Evolutionary conservation across 306 rosid species (phyloP), one percentile per base, ranked within the genome.

Genomic region (Malus orientalis): DNA sequence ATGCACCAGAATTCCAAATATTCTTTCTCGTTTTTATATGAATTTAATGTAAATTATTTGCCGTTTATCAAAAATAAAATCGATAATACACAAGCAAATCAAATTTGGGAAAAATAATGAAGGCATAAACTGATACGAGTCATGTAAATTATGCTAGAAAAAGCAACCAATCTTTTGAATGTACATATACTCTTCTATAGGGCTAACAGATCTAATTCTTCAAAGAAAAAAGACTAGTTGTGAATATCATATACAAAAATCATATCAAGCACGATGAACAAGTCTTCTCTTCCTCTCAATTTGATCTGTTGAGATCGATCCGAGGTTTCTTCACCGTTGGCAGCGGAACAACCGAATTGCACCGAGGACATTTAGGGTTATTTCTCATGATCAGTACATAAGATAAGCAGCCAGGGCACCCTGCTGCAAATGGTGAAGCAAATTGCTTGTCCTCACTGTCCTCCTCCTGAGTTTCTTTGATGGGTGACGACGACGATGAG

Each of bases 341-440:
- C 78, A 92, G 70, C 4, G 96, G 93, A 67, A 96, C 91, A 76
- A 86, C 45, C 4, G 97, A 80, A 64, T 84, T 88, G 81, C 99
- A 96, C 83, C 99, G 82, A 9, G 99, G 99, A 65, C 99, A 96
- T 80, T 82, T 88, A 0, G 98, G 99, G 79, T 96, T 89, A 67
- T 85, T 92, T 87, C 90, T 92, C 91, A 87, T 89, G 13, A 92
- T 89, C 88, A 96, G 77, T 0, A 96, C 98, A 80, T 96, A 96
- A 0, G 99, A 92, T 29, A 96, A 77, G 81, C 99, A 96, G 3
- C 97, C 93, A 65, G 98, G 97, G 71, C 99, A 96, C 18, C 97
- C 99, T 22, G 88, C 96, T n/a, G 98, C 98, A 71, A 92, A 75
- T 6, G 98, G 96, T 2, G 98, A 85, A 11, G 93, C 81, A 51